These are phyloP conservation scores for Apiotrichum laibachii DNA, from an alignment of 1,284 basidiomycete species.

Conservation along the genomic window DNA sequence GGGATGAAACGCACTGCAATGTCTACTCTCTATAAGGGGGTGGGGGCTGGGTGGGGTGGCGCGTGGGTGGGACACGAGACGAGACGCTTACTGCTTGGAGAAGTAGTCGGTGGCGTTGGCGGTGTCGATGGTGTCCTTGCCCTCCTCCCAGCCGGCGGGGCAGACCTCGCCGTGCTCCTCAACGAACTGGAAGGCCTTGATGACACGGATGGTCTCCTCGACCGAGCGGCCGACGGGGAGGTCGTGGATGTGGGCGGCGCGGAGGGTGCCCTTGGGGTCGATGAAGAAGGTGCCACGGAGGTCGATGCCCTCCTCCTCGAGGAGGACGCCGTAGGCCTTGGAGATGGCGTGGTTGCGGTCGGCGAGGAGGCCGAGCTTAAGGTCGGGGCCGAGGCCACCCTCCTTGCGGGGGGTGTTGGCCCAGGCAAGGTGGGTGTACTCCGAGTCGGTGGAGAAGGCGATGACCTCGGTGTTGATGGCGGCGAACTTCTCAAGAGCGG, in stretches of 20 bases:
- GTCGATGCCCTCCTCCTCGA: constrained; percentile 79
- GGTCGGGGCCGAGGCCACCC: constrained; percentile 81
- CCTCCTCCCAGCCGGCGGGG: constrained; percentile 73
- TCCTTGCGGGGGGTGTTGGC: constrained; percentile 71
- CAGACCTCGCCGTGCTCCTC: constrained; percentile 86
- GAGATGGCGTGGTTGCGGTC: constrained; percentile 53
- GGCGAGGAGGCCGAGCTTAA: constrained; percentile 66
- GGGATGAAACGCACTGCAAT: neutral
- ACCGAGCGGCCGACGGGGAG: constrained; percentile 86
- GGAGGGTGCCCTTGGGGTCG: constrained; percentile 76
- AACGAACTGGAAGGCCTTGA: constrained; percentile 78
- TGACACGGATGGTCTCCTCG: constrained; percentile 79
- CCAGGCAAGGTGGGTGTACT: constrained; percentile 86
- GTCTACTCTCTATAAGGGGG: constrained; percentile 8
- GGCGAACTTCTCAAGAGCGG: constrained; percentile 70
- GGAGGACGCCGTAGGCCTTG: constrained; percentile 73
- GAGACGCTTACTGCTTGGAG: constrained; percentile 46
- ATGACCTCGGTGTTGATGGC: constrained; percentile 71
- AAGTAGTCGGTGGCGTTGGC: constrained; percentile 72
- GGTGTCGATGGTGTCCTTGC: constrained; percentile 44
- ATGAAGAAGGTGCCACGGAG: constrained; percentile 85
- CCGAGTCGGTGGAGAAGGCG: constrained; percentile 77
- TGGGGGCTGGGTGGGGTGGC: neutral
- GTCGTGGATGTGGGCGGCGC: constrained; percentile 66
- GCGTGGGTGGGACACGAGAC: neutral